Evolutionary conservation across 257 asterid genomes (phyloP).

Genomic region (Petunia secreta): DNA sequence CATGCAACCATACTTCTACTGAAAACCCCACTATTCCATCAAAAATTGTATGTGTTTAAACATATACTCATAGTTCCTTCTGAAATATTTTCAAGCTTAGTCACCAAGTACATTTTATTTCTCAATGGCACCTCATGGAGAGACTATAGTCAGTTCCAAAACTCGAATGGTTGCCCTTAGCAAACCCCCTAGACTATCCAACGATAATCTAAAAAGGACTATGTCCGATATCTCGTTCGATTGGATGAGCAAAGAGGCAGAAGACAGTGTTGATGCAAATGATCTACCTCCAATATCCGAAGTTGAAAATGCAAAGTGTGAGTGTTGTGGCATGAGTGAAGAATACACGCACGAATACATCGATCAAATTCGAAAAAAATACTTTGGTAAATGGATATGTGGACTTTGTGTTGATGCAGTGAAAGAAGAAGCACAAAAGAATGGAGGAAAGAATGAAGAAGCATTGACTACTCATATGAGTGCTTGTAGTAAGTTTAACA

Average conservation of each 20-base stretch:
- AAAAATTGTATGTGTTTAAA: background rate
- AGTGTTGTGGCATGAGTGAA: constrained; percentile 37
- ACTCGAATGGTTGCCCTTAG: background rate
- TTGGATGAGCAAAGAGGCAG: constrained; percentile 19
- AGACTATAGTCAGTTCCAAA: background rate
- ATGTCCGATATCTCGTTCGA: constrained; percentile 29
- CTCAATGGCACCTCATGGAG: constrained; percentile 30
- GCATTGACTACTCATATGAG: constrained; percentile 32
- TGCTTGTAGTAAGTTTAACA: constrained; percentile 29
- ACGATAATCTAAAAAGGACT: constrained; percentile 23
- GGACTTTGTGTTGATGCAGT: constrained; percentile 38
- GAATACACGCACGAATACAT: constrained; percentile 33
- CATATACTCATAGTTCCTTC: background rate
- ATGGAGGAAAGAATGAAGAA: constrained; percentile 29
- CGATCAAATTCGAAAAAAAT: constrained; percentile 20
- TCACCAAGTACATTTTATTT: background rate
- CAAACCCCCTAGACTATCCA: constrained; percentile 21
- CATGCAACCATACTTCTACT: background rate
- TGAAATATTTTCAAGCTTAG: no score
- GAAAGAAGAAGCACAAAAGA: constrained; percentile 34
- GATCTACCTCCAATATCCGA: constrained; percentile 25
- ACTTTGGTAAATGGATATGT: constrained; percentile 33
- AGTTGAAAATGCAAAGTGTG: constrained; percentile 36
- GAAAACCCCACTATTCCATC: background rate
- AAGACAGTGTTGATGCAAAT: no score